Conservation (phyloP, 78 protist genomes). For the Planoprotostelium fungivorum region DNA sequence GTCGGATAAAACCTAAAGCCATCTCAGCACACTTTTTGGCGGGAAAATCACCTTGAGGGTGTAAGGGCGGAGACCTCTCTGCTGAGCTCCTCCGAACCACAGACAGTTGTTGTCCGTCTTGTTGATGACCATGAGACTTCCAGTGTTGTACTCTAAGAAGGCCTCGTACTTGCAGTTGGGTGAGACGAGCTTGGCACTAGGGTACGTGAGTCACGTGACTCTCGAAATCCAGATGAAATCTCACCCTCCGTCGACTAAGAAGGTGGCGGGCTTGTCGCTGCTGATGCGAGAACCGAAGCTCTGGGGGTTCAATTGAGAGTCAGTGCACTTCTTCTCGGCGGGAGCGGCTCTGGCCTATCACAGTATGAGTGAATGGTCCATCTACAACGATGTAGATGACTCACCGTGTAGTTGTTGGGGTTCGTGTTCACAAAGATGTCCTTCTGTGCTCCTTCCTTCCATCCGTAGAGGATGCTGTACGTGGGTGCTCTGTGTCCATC, state of each 20-base stretch:
- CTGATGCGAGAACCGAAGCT: neutral
- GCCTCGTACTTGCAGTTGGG: neutral
- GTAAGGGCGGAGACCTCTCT: neutral
- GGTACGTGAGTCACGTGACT: neutral
- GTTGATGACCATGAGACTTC: neutral
- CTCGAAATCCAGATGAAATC: neutral
- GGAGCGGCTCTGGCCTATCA: neutral
- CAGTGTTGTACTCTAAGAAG: neutral
- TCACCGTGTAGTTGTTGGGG: neutral
- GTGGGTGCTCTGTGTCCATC: neutral
- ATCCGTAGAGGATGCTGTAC: neutral
- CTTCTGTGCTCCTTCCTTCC: neutral
- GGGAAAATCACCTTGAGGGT: neutral
- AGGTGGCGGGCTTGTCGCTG: neutral
- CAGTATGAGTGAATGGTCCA: neutral
- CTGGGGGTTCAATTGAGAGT: neutral
- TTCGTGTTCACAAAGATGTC: neutral
- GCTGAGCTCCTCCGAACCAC: neutral
- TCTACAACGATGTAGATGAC: neutral
- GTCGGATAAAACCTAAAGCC: neutral
- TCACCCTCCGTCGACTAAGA: neutral
- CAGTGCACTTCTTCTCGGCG: neutral
- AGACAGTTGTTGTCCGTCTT: neutral
- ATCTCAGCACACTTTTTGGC: neutral
- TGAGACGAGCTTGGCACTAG: neutral